phyloP scores from a whole-genome alignment of 2,329 filamentous ascomycete genomes.

The Cordyceps cicadae region DNA sequence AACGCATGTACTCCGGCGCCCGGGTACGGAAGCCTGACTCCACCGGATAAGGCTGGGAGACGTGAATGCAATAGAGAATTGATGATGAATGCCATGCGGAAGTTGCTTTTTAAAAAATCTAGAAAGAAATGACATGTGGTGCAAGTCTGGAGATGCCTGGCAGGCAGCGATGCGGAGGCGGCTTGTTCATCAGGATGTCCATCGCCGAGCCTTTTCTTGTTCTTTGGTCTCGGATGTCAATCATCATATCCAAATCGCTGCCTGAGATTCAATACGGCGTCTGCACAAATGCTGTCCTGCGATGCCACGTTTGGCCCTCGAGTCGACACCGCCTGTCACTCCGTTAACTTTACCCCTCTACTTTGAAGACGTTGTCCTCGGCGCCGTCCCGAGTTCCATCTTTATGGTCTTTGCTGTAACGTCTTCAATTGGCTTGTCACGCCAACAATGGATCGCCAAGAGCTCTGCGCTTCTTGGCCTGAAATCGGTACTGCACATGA shows the following conservation, averaged over 20 bases:
- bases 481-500: slow-evolving; percentile 10
- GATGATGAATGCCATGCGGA: not conserved
- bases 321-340: slow-evolving; percentile 1
- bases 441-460: not conserved
- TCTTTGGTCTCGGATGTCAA: not conserved
- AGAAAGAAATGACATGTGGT: not conserved
- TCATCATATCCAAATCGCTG: not conserved
- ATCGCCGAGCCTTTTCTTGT: too few relatives aligned
- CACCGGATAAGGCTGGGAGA: not conserved
- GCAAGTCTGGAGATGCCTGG: not conserved
- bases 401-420: not conserved
- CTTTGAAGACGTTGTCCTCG: slow-evolving; percentile 5
- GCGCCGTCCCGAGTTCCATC: not conserved
- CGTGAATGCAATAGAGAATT: not conserved
- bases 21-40: not conserved
- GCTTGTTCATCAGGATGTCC: too few relatives aligned
- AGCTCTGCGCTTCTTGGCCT: not conserved
- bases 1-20: not conserved
- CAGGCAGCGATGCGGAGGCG: not conserved
- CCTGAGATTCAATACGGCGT: too few relatives aligned
- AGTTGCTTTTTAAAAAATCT: not conserved
- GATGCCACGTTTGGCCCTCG: slow-evolving; percentile 6
- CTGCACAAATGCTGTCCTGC: not conserved
- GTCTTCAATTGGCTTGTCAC: not conserved
- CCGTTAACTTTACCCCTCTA: slow-evolving; percentile 7